Conservation (phyloP, 1,284 basidiomycete species). For the Chalciporus sp. region DNA sequence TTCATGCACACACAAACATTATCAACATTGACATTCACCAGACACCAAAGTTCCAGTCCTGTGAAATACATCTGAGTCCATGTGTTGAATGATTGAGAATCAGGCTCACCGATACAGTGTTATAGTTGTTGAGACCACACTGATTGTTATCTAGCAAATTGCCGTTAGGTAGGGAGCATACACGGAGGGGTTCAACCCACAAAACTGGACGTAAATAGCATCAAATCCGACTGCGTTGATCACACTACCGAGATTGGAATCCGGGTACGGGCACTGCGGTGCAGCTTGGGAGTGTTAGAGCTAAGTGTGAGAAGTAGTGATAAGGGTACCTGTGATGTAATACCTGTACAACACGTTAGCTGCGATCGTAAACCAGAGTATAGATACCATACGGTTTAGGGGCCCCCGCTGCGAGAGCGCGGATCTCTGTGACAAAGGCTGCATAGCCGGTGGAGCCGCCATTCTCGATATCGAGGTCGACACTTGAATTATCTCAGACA, state of each 20-base stretch:
- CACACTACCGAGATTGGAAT: conserved; percentile 54
- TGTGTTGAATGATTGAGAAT: neutral
- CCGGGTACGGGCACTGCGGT: conserved; percentile 69
- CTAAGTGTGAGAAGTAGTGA: neutral
- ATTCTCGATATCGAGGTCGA: conserved; percentile 71
- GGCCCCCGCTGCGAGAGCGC: conserved; percentile 48
- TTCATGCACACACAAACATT: neutral
- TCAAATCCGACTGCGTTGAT: conserved; percentile 61
- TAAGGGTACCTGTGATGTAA: conserved; percentile 50
- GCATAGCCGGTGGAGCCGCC: conserved; percentile 53
- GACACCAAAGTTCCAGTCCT: conserved; percentile 56
- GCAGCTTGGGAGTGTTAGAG: conserved; percentile 33
- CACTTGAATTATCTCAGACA: conserved; percentile 33
- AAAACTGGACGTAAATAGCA: conserved; percentile 65
- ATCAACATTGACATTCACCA: conserved; percentile 43
- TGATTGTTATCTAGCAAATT: conserved; percentile 52
- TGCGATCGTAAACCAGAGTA: neutral
- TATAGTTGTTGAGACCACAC: conserved; percentile 50
- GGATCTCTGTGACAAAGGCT: conserved; percentile 56
- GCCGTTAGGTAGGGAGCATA: neutral
- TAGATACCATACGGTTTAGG: conserved; percentile 48
- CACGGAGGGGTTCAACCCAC: conserved; percentile 27
- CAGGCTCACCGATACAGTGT: conserved; percentile 42
- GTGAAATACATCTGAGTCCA: neutral
- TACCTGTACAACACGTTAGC: conserved; percentile 41